A percentile compares a stretch with the other conserved stretches of the same genome.
Conservation (phyloP, 192 early-diverging fungal species). For the Entomortierella lignicola region DNA sequence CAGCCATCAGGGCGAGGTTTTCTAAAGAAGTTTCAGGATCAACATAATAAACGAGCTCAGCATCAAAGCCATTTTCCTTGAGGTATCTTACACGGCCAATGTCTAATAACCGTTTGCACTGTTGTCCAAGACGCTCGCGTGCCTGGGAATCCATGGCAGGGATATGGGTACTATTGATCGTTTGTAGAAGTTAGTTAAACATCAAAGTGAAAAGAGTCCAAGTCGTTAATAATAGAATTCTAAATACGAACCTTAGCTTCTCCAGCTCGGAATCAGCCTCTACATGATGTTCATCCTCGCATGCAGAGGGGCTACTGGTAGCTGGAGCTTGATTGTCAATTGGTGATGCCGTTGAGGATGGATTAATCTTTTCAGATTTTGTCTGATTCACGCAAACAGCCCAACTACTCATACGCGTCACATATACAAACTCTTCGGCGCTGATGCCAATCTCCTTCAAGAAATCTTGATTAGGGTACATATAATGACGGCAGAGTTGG, state of each 20-base stretch:
- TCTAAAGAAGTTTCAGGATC: constrained; percentile 72
- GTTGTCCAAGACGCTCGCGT: constrained; percentile 73
- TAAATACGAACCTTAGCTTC: constrained; percentile 40
- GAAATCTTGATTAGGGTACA: constrained; percentile 76
- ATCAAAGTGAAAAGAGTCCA: background rate
- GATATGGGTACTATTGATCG: constrained; percentile 67
- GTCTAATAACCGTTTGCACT: constrained; percentile 85
- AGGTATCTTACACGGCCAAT: constrained; percentile 73
- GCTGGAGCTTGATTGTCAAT: constrained; percentile 45
- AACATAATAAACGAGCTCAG: constrained; percentile 81
- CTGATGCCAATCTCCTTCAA: constrained; percentile 64
- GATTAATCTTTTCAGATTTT: constrained; percentile 24
- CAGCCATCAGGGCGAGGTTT: constrained; percentile 78
- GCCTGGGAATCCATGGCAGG: constrained; percentile 71
- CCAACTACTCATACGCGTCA: constrained; percentile 84
- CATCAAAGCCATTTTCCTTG: constrained; percentile 67
- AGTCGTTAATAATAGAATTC: background rate
- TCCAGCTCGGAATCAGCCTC: constrained; percentile 53
- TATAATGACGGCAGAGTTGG: constrained; percentile 78
- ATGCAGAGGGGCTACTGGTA: constrained; percentile 24
- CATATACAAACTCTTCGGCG: constrained; percentile 68
- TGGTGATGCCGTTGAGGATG: background rate
- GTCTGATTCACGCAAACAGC: constrained; percentile 68
- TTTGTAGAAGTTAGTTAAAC: background rate
- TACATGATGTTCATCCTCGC: constrained; percentile 48